Percentiles rank a stretch among this genome's conserved stretches.
These are phyloP conservation scores for Alternaria metachromatica DNA, from an alignment of 2,329 filamentous ascomycete genomes.

Conservation along the genomic window DNA sequence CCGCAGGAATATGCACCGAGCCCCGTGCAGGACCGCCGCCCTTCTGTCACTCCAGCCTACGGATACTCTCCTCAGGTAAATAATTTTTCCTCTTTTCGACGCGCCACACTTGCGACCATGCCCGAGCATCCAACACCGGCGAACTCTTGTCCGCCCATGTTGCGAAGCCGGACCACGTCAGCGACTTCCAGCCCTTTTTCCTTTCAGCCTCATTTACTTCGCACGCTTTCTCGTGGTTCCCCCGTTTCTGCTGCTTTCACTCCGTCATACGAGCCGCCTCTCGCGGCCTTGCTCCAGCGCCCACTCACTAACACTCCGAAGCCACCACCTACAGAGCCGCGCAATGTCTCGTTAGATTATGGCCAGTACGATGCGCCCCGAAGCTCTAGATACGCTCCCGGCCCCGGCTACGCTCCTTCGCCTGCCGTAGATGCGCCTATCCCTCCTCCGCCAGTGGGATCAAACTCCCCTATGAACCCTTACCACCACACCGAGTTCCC, in stretches of 20 bases:
- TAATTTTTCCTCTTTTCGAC: constrained; percentile 39
- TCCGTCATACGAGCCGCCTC: constrained; percentile 47
- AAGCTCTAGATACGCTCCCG: constrained; percentile 42
- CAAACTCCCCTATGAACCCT: constrained; percentile 32
- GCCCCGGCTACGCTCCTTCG: constrained; percentile 42
- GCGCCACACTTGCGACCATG: constrained; percentile 33
- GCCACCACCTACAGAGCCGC: constrained; percentile 24
- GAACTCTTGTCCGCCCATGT: constrained; percentile 29
- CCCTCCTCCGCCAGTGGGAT: constrained; percentile 33
- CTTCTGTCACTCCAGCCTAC: constrained; percentile 35
- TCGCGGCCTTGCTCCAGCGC: constrained; percentile 40
- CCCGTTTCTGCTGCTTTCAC: constrained; percentile 39
- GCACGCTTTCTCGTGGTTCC: constrained; percentile 35
- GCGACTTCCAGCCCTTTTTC: constrained; percentile 23
- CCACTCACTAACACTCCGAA: constrained; percentile 44
- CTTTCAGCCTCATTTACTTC: constrained; percentile 23
- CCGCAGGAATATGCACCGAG: constrained; percentile 42
- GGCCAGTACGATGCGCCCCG: constrained; percentile 19
- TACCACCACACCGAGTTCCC: constrained; percentile 44
- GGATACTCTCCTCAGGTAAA: constrained; percentile 48
- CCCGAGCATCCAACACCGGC: constrained; percentile 28
- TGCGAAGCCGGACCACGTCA: constrained; percentile 30
- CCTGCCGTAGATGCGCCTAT: constrained; percentile 24
- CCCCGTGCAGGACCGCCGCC: constrained; percentile 27
- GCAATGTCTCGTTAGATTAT: not conserved